Percentiles rank a stretch among this genome's conserved stretches.
Evolutionary conservation across 306 rosid genomes (phyloP).

Genomic region (Trichosanthes truncata): DNA sequence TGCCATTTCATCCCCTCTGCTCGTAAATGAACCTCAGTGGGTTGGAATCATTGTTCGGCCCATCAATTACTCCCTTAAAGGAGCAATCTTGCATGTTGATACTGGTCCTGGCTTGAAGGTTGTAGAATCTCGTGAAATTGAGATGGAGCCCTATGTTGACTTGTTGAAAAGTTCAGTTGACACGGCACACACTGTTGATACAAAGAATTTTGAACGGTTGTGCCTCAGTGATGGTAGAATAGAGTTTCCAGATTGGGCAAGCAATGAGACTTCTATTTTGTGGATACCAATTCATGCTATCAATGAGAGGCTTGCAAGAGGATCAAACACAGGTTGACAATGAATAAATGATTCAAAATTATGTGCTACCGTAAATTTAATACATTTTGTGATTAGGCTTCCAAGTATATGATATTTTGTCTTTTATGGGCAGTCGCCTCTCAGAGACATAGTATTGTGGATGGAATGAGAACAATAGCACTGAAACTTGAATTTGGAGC

Average conservation of each 20-base stretch:
- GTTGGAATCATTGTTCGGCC: slow-evolving; percentile 83
- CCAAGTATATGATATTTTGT: slow-evolving; percentile 16
- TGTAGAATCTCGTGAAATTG: slow-evolving; percentile 55
- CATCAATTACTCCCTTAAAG: slow-evolving; percentile 79
- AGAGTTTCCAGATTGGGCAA: slow-evolving; percentile 96
- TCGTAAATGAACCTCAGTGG: slow-evolving; percentile 92
- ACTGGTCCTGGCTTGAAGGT: slow-evolving; percentile 94
- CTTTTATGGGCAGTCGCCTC: slow-evolving; percentile 49
- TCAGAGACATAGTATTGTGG: slow-evolving; percentile 79
- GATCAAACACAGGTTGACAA: slow-evolving; percentile 74
- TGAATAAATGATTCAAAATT: slow-evolving; percentile 25
- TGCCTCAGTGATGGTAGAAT: slow-evolving; percentile 54
- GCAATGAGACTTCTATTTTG: slow-evolving; percentile 58
- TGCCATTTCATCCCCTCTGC: slow-evolving; percentile 85
- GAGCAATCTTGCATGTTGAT: slow-evolving; percentile 78
- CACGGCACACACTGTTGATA: slow-evolving; percentile 24
- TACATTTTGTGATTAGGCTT: slow-evolving; percentile 11
- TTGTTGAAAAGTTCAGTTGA: slow-evolving; percentile 28
- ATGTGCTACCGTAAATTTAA: not conserved
- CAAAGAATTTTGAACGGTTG: slow-evolving; percentile 40
- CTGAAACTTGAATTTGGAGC: slow-evolving; percentile 91
- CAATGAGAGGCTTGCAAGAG: slow-evolving; percentile 64
- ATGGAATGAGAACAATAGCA: slow-evolving; percentile 96
- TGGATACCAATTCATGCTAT: slow-evolving; percentile 79
- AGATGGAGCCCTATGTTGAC: slow-evolving; percentile 60